Conservation (phyloP, 257 asterid species). For the Solanum gandarillasii region DNA sequence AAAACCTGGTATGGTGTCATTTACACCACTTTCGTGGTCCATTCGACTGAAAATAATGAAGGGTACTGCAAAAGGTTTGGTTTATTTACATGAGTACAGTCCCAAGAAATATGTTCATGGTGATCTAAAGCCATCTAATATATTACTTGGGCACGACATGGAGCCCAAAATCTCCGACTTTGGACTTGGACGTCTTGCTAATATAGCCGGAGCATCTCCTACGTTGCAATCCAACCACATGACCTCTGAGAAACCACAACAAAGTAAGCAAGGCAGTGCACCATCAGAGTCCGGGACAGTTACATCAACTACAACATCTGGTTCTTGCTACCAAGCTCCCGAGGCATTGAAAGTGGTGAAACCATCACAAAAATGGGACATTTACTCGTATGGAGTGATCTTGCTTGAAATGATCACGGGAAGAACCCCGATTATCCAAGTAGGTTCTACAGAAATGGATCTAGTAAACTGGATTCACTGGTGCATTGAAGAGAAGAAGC, state of each 20-base stretch:
- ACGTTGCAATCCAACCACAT: conserved; percentile 41
- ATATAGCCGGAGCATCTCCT: conserved; percentile 76
- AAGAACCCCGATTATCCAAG: conserved; percentile 46
- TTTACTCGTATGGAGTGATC: conserved; percentile 71
- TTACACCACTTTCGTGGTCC: conserved; percentile 67
- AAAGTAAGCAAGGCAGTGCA: conserved; percentile 25
- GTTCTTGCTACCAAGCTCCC: conserved; percentile 71
- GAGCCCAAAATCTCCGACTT: conserved; percentile 81
- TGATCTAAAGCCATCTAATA: conserved; percentile 80
- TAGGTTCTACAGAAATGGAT: conserved; percentile 48
- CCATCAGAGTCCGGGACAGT: conserved; percentile 37
- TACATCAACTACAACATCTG: conserved; percentile 35
- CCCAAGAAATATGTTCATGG: conserved; percentile 95
- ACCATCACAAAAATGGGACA: conserved; percentile 94
- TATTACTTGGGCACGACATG: conserved; percentile 64
- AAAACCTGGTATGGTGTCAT: conserved; percentile 55
- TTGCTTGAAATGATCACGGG: conserved; percentile 83
- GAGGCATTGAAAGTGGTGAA: conserved; percentile 68
- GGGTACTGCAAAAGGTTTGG: conserved; percentile 77
- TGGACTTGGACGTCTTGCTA: conserved; percentile 86
- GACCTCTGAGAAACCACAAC: conserved; percentile 43
- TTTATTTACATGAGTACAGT: conserved; percentile 74
- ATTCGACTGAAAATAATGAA: conserved; percentile 59
- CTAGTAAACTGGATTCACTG: conserved; percentile 79
- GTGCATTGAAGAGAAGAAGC: conserved; percentile 83